Evolutionary conservation across 2,329 filamentous ascomycete species (phyloP).

Genomic region (Fusarium napiforme): DNA sequence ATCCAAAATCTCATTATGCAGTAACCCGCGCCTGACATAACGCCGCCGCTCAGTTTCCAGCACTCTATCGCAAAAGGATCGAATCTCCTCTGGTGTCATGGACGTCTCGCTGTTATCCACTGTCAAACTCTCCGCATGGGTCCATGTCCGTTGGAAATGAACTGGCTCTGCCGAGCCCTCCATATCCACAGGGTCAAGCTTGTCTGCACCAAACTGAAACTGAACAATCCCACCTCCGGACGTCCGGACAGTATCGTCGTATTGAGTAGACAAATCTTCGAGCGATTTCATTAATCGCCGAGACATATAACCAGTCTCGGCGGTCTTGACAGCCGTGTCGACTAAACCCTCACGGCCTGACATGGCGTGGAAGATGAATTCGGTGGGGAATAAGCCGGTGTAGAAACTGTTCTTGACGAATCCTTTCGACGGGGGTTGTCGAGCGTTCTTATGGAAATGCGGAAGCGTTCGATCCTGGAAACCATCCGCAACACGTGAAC

Average conservation of each 20-base stretch:
- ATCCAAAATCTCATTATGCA: slow-evolving; percentile 59
- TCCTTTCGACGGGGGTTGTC: slow-evolving; percentile 93
- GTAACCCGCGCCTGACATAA: background rate
- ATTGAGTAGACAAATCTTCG: slow-evolving; percentile 92
- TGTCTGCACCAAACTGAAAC: slow-evolving; percentile 97
- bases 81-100: slow-evolving; percentile 79
- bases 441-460: slow-evolving; percentile 93
- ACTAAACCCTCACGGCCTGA: slow-evolving; percentile 98
- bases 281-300: slow-evolving; percentile 97
- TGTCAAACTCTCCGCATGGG: slow-evolving; percentile 79
- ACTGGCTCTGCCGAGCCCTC: slow-evolving; percentile 93
- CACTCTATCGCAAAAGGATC: slow-evolving; percentile 72
- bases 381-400: slow-evolving; percentile 85
- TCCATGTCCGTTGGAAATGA: slow-evolving; percentile 90
- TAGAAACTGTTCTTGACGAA: slow-evolving; percentile 99
- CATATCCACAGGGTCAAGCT: slow-evolving; percentile 97
- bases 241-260: slow-evolving; percentile 94
- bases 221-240: slow-evolving; percentile 91
- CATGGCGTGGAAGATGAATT: slow-evolving; percentile 98
- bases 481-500: slow-evolving; percentile 90
- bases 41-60: slow-evolving; percentile 69
- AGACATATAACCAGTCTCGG: slow-evolving; percentile 99
- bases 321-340: slow-evolving; percentile 98
- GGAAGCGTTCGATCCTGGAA: slow-evolving; percentile 96
- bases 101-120: slow-evolving; percentile 81